phyloP scores from a whole-genome alignment of 2,329 filamentous ascomycete genomes.

The Colletotrichum agaves region DNA sequence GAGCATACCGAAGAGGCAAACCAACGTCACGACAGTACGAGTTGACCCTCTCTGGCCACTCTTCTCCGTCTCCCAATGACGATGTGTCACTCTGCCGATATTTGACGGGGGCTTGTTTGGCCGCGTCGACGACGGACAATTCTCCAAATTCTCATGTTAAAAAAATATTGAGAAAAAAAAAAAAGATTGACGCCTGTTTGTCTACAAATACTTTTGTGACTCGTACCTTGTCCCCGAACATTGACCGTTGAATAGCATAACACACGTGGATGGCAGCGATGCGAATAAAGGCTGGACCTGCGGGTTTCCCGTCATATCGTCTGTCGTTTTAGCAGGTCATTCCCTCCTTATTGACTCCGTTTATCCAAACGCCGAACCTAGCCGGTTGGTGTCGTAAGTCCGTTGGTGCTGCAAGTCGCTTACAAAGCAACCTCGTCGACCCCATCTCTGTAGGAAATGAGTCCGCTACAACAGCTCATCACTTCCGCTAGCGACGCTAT shows the following conservation, averaged over 20 bases:
- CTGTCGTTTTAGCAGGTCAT: conserved; percentile 28
- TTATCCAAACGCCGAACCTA: conserved; percentile 36
- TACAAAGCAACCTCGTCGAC: conserved; percentile 21
- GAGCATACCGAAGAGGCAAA: background rate
- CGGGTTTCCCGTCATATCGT: conserved; percentile 4
- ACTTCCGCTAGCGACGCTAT: conserved; percentile 79
- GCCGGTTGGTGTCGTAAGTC: conserved; percentile 19
- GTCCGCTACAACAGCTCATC: conserved; percentile 73
- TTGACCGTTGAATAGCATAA: conserved; percentile 16
- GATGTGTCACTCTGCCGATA: background rate
- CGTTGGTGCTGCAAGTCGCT: conserved; percentile 27
- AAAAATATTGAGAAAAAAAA: background rate
- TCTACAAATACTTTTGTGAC: conserved; percentile 25
- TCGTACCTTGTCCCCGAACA: conserved; percentile 15
- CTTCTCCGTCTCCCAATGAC: background rate
- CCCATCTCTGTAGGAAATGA: background rate
- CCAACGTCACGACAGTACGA: background rate
- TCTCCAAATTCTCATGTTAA: conserved; percentile 1
- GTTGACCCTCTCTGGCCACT: background rate
- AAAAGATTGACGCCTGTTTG: conserved; percentile 25
- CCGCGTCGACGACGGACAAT: background rate
- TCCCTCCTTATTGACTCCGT: conserved; percentile 27
- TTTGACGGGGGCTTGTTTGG: conserved; percentile 9
- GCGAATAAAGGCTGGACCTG: background rate
- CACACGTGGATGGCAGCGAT: conserved; percentile 19